phyloP scores from a whole-genome alignment of 2,329 filamentous ascomycete genomes.

The Zymoseptoria brevis region DNA sequence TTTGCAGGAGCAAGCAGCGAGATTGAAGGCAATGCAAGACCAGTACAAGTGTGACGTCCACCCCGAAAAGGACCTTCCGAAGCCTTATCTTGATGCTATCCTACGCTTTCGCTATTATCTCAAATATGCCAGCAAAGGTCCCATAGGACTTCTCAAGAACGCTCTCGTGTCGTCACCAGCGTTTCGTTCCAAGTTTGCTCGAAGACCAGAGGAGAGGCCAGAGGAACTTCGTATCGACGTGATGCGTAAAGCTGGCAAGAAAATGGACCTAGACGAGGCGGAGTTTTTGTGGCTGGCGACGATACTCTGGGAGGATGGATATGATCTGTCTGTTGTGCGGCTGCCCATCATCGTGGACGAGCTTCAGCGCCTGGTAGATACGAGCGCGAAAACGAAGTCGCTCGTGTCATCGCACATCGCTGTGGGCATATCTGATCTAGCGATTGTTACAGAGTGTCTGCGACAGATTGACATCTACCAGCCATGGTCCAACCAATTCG shows the following conservation, averaged over 20 bases:
- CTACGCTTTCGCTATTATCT: constrained; percentile 36
- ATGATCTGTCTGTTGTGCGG: constrained; percentile 22
- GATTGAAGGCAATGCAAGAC: constrained; percentile 12
- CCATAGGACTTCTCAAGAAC: constrained; percentile 13
- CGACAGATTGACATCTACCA: constrained; percentile 42
- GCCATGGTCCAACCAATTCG: constrained; percentile 42
- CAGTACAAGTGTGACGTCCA: constrained; percentile 31
- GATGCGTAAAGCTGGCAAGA: neutral
- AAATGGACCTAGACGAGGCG: neutral
- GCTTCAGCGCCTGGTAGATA: constrained; percentile 37
- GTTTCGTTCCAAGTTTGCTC: neutral
- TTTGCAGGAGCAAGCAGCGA: constrained; percentile 1
- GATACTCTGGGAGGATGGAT: constrained; percentile 26
- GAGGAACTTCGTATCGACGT: neutral
- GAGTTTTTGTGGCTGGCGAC: constrained; percentile 1
- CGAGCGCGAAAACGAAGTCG: constrained; percentile 3
- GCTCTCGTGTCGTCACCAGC: constrained; percentile 4
- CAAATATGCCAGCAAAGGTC: constrained; percentile 27
- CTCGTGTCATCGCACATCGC: constrained; percentile 9
- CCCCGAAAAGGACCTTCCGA: constrained; percentile 29
- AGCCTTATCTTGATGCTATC: constrained; percentile 34
- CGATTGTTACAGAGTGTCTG: constrained; percentile 39
- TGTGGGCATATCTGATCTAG: constrained; percentile 37
- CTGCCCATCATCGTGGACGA: constrained; percentile 39
- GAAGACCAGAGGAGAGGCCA: neutral